phyloP scores from a whole-genome alignment of 2,329 filamentous ascomycete species.

The Diaporthe sp. region DNA sequence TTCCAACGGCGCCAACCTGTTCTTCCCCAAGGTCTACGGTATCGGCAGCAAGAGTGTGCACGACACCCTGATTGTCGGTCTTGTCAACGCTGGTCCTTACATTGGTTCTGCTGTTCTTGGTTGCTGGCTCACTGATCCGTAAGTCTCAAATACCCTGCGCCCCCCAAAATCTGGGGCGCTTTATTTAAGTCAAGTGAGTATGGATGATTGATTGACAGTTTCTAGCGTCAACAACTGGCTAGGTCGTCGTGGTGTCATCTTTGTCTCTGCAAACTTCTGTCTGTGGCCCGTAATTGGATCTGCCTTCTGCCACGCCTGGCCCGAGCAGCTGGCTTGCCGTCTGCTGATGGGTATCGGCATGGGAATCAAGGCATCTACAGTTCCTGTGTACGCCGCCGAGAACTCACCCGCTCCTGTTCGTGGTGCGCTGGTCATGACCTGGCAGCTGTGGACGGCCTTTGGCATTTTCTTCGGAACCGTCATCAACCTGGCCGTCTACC shows the following conservation, averaged over 20 bases:
- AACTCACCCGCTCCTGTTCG: constrained; percentile 65
- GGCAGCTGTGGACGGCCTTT: constrained; percentile 69
- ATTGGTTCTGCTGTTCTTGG: constrained; percentile 50
- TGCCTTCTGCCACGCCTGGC: constrained; percentile 75
- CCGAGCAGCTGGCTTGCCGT: constrained; percentile 74
- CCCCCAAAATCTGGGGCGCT: constrained; percentile 45
- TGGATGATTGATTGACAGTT: constrained; percentile 41
- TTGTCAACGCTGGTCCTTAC: constrained; percentile 65
- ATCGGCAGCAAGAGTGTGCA: constrained; percentile 53
- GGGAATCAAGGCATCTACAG: constrained; percentile 72
- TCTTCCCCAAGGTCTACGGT: constrained; percentile 58
- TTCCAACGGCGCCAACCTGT: constrained; percentile 62
- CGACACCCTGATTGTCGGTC: constrained; percentile 69
- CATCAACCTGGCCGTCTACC: constrained; percentile 74
- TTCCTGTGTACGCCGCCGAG: constrained; percentile 68
- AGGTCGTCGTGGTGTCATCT: constrained; percentile 42
- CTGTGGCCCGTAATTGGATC: constrained; percentile 71
- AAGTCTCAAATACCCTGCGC: constrained; percentile 51
- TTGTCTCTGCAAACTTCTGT: constrained; percentile 59
- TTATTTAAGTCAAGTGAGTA: constrained; percentile 55
- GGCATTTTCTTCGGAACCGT: constrained; percentile 67
- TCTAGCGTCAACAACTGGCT: background rate
- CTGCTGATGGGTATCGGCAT: constrained; percentile 79
- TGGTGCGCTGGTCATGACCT: constrained; percentile 66
- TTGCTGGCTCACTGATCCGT: constrained; percentile 16